Percentiles rank a stretch among this genome's conserved stretches.
Evolutionary conservation across 176 grass and related monocot species (phyloP).

Genomic region (Ensete ventricosum): DNA sequence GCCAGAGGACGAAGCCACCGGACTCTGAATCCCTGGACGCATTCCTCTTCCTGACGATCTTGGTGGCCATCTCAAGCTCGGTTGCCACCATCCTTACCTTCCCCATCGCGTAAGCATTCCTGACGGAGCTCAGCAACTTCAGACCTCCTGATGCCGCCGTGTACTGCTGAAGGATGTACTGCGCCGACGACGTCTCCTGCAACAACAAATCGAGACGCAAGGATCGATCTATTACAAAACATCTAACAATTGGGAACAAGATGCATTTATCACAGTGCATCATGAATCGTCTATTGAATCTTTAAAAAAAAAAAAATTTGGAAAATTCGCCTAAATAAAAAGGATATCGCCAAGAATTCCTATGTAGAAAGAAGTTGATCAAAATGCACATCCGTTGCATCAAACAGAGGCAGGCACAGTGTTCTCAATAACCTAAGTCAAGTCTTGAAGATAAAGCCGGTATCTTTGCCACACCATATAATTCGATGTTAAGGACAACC

Average conservation of each 20-base stretch:
- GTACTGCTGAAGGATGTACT: conserved; percentile 23
- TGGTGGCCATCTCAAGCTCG: conserved; percentile 14
- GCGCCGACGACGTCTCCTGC: conserved; percentile 15
- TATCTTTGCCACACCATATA: not conserved
- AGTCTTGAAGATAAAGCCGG: too few species aligned
- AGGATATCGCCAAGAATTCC: too few species aligned
- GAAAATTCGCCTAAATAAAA: too few species aligned
- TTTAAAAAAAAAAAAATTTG: too few species aligned
- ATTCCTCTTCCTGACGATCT: conserved; percentile 8
- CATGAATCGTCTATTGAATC: too few species aligned
- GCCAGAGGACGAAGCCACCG: conserved; percentile 22
- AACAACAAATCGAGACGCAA: not conserved
- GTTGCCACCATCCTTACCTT: conserved; percentile 17
- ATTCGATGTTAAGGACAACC: not conserved
- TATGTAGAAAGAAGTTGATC: too few species aligned
- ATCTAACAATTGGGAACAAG: too few species aligned
- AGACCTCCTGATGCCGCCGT: conserved; percentile 16
- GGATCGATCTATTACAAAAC: not conserved
- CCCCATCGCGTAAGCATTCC: conserved; percentile 20
- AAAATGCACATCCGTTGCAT: too few species aligned
- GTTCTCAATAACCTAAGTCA: too few species aligned
- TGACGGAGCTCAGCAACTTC: conserved; percentile 18
- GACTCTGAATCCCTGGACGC: conserved; percentile 7
- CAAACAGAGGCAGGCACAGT: too few species aligned
- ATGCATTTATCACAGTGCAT: too few species aligned